A percentile compares a stretch with the other conserved stretches of the same genome.
phyloP scores from a whole-genome alignment of 305 asterid species.

The Rubia tinctorum region DNA sequence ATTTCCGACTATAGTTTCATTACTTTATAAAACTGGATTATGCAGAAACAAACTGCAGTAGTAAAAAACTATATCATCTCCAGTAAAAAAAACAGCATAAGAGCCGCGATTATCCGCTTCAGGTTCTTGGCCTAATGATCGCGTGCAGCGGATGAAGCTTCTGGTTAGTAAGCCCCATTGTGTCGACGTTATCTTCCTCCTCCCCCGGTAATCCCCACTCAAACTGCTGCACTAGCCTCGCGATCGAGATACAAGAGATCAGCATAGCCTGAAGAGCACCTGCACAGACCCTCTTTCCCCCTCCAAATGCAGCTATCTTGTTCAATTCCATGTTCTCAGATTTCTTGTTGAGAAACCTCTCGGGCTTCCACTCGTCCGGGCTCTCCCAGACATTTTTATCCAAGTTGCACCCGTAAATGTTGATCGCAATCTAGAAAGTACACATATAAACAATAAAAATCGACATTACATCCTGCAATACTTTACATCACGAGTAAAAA shows the following conservation, averaged over 20 bases:
- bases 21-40: background rate
- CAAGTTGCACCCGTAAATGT: slow-evolving; percentile 83
- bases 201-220: slow-evolving; percentile 64
- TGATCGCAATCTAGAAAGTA: slow-evolving; percentile 62
- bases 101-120: background rate
- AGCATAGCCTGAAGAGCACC: slow-evolving; percentile 85
- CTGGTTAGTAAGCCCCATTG: slow-evolving; percentile 67
- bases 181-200: slow-evolving; percentile 65
- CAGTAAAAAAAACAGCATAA: background rate
- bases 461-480: too few relatives aligned
- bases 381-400: slow-evolving; percentile 60
- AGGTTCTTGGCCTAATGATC: slow-evolving; percentile 46
- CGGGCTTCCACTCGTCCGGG: slow-evolving; percentile 77
- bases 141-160: slow-evolving; percentile 68
- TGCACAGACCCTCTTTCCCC: slow-evolving; percentile 80
- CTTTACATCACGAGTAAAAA: too few relatives aligned
- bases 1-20: background rate
- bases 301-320: slow-evolving; percentile 84
- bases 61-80: background rate
- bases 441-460: background rate
- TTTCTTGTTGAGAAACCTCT: slow-evolving; percentile 53
- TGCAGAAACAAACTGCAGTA: too few relatives aligned
- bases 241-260: slow-evolving; percentile 60
- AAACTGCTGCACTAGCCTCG: slow-evolving; percentile 75
- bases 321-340: slow-evolving; percentile 50